A percentile compares a stretch with the other conserved stretches of the same genome.
phyloP scores from a whole-genome alignment of 1,284 basidiomycete genomes.

The Exobasidium rhododendri region DNA sequence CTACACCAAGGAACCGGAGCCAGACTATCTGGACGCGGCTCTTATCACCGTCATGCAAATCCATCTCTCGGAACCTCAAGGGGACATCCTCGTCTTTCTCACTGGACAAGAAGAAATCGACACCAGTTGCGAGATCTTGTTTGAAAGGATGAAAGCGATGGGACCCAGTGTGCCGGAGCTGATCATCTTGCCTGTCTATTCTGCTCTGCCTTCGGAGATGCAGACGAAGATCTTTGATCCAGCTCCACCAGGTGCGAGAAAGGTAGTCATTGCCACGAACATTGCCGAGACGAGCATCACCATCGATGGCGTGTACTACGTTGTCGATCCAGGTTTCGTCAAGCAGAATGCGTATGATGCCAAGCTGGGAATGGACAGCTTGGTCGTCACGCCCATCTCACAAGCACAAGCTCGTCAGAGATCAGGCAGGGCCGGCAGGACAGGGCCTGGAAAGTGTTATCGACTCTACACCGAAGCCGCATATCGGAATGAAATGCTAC shows the following conservation, averaged over 20 bases:
- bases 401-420: conserved; percentile 96
- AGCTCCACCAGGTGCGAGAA: conserved; percentile 89
- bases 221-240: conserved; percentile 97
- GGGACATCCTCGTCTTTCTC: conserved; percentile 92
- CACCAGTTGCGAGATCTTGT: conserved; percentile 92
- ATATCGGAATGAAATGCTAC: conserved; percentile 96
- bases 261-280: conserved; percentile 97
- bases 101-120: conserved; percentile 99
- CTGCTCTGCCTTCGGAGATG: conserved; percentile 93
- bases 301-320: conserved; percentile 98
- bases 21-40: conserved; percentile 96
- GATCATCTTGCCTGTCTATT: conserved; percentile 94
- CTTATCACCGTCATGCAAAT: conserved; percentile 99
- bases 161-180: conserved; percentile 96
- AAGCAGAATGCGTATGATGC: conserved; percentile 99
- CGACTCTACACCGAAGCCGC: conserved; percentile 96
- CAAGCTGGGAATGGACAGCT: conserved; percentile 93
- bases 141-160: conserved; percentile 95
- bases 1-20: conserved; percentile 97
- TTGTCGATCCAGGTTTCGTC: conserved; percentile 94
- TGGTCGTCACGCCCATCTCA: conserved; percentile 97
- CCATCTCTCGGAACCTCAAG: conserved; percentile 93
- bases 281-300: conserved; percentile 98
- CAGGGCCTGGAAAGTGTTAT: conserved; percentile 97
- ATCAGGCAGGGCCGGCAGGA: conserved; percentile 90